These are phyloP conservation scores for Epichloe uncinata DNA, from an alignment of 2,329 filamentous ascomycete genomes.

Conservation along the genomic window DNA sequence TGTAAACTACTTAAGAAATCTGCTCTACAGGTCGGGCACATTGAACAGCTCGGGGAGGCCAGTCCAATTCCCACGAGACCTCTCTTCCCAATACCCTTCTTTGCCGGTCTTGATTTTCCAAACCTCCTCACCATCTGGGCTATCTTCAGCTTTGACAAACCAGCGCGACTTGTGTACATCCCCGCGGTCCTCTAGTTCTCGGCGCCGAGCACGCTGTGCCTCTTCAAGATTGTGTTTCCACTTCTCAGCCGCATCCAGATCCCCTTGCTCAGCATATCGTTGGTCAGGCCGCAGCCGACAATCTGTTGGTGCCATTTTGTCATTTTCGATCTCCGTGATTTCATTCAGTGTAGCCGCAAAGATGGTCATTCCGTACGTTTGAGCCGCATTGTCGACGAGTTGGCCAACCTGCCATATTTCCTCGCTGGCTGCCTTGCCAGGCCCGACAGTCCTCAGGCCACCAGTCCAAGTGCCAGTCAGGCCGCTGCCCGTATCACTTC, in stretches of 20 bases:
- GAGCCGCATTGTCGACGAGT: conserved; percentile 64
- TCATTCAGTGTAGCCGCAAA: conserved; percentile 86
- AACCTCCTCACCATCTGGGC: conserved; percentile 48
- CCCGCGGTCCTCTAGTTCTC: conserved; percentile 61
- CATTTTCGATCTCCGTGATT: conserved; percentile 65
- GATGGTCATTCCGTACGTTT: conserved; percentile 75
- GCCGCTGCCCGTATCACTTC: conserved; percentile 50
- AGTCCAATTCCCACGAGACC: conserved; percentile 53
- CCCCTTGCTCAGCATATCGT: conserved; percentile 66
- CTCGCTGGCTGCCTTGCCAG: conserved; percentile 45
- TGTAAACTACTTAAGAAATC: not conserved
- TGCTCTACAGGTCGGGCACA: conserved; percentile 14
- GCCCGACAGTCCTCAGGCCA: conserved; percentile 51
- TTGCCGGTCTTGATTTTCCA: conserved; percentile 69
- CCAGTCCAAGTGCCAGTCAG: conserved; percentile 77
- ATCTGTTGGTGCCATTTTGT: conserved; percentile 67
- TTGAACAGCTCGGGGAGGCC: conserved; percentile 40
- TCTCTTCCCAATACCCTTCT: conserved; percentile 89
- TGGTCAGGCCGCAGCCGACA: conserved; percentile 78
- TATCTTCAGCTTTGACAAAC: conserved; percentile 62
- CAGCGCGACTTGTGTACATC: conserved; percentile 64
- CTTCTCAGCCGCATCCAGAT: conserved; percentile 70
- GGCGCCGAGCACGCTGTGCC: conserved; percentile 61
- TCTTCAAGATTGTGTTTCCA: conserved; percentile 79
- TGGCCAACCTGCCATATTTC: conserved; percentile 68